Conservation (phyloP, 768 basidiomycete species). For the Xerocomellus amylosporus region DNA sequence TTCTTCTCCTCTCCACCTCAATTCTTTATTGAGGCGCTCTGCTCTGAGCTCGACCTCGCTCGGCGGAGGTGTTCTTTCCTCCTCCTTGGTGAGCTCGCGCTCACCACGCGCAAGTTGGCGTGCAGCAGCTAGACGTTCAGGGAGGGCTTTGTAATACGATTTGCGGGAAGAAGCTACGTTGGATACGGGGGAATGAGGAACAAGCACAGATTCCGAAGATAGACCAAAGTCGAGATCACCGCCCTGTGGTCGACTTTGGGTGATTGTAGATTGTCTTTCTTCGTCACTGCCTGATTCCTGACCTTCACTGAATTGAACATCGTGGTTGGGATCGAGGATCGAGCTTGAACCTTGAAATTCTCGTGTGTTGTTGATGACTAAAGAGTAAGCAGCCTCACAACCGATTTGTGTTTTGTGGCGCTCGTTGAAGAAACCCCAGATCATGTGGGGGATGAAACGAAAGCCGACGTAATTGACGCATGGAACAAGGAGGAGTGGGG, state of each 20-base stretch:
- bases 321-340: constrained; percentile 16
- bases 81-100: constrained; percentile 85
- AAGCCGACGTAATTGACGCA: constrained; percentile 79
- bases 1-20: constrained; percentile 77
- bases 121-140: constrained; percentile 63
- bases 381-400: constrained; percentile 73
- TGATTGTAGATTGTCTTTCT: constrained; percentile 1
- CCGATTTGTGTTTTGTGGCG: constrained; percentile 77
- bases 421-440: constrained; percentile 91
- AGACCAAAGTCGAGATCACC: constrained; percentile 77
- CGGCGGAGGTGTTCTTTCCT: constrained; percentile 70
- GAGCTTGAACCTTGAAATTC: constrained; percentile 45
- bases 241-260: constrained; percentile 17
- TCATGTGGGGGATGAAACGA: constrained; percentile 82
- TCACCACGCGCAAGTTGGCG: constrained; percentile 71
- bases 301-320: constrained; percentile 15
- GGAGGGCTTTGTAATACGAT: constrained; percentile 73
- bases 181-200: constrained; percentile 55
- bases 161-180: constrained; percentile 67
- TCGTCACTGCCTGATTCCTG: constrained; percentile 6
- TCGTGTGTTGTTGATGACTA: constrained; percentile 63
- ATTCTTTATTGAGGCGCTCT: constrained; percentile 87
- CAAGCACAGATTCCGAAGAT: constrained; percentile 65
- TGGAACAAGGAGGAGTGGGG: constrained; percentile 75
- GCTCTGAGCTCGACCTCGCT: constrained; percentile 87